A percentile compares a stretch with the other conserved stretches of the same genome.
Conservation (phyloP, 1,284 basidiomycete genomes). For the Ustilago xerochloae region DNA sequence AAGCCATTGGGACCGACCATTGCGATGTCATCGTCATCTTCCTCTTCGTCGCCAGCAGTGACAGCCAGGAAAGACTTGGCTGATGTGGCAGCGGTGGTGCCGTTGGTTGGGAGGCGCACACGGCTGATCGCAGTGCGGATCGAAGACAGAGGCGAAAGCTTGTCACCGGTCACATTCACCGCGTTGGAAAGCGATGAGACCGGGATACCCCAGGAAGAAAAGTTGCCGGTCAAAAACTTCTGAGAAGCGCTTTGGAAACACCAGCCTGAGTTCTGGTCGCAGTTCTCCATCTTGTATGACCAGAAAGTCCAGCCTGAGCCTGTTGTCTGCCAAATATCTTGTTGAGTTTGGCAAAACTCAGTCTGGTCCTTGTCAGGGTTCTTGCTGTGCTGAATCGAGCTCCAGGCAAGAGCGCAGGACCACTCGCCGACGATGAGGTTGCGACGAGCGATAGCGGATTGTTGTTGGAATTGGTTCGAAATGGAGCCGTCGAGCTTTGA, state of each 20-base stretch:
- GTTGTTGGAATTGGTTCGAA: constrained; percentile 28
- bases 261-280: constrained; percentile 65
- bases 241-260: constrained; percentile 59
- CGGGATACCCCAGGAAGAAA: constrained; percentile 56
- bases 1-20: constrained; percentile 36
- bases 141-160: constrained; percentile 8
- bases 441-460: constrained; percentile 65
- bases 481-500: constrained; percentile 57
- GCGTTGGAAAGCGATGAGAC: constrained; percentile 8
- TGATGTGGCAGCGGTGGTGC: constrained; percentile 2
- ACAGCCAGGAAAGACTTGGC: constrained; percentile 29
- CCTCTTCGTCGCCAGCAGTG: constrained; percentile 9
- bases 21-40: constrained; percentile 13
- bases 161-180: constrained; percentile 17
- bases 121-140: constrained; percentile 34
- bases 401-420: constrained; percentile 73
- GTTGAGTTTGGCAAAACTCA: constrained; percentile 76
- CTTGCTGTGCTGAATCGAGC: constrained; percentile 73
- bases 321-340: constrained; percentile 74
- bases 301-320: constrained; percentile 81
- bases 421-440: constrained; percentile 75
- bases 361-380: constrained; percentile 72
- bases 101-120: constrained; percentile 18
- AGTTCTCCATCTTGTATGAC: constrained; percentile 72
- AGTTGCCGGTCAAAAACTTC: constrained; percentile 51